Evolutionary conservation across 495 filamentous ascomycete species (phyloP).

Genomic region (Daldinia caldariorum): DNA sequence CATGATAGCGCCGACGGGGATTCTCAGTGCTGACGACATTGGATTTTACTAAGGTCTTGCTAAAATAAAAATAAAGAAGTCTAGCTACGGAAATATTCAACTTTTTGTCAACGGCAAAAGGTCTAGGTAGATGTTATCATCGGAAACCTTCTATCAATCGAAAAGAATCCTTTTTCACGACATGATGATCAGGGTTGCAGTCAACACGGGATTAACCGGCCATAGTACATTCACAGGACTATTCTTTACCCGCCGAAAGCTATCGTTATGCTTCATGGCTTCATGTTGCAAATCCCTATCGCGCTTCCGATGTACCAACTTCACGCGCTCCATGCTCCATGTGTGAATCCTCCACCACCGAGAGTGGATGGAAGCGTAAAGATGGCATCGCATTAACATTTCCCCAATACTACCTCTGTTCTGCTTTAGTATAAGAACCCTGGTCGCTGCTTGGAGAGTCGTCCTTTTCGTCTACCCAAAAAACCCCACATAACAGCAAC

Average conservation of each 20-base stretch:
- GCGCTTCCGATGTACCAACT: background rate
- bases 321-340: background rate
- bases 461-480: background rate
- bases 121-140: background rate
- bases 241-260: background rate
- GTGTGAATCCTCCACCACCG: background rate
- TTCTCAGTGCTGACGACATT: background rate
- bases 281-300: background rate
- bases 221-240: background rate
- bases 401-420: background rate
- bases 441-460: background rate
- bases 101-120: background rate
- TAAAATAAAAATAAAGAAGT: background rate
- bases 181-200: background rate
- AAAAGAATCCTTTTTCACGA: background rate
- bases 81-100: background rate
- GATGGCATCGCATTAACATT: background rate
- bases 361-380: background rate
- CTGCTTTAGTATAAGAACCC: background rate
- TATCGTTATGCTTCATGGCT: background rate
- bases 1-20: background rate
- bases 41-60: background rate
- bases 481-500: background rate
- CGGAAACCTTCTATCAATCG: background rate
- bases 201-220: constrained; percentile 1